Percentiles rank a stretch among this genome's conserved stretches.
These are phyloP conservation scores for Cucumis hystrix DNA, from an alignment of 306 rosid species.

Conservation along the genomic window DNA sequence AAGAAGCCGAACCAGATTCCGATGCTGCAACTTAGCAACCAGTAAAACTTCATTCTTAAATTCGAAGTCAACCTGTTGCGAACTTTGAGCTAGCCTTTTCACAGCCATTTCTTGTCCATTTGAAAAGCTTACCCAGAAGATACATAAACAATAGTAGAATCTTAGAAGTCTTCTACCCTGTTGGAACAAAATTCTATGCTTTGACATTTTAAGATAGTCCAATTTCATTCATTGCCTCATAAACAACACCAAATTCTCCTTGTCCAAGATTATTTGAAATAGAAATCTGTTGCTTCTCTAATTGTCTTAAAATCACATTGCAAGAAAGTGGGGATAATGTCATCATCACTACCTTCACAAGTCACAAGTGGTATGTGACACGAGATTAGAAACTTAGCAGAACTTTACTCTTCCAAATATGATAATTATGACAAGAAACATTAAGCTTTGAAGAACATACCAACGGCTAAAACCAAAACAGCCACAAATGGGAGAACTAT, in stretches of 20 bases:
- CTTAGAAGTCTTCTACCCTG: not conserved
- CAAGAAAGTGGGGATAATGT: not conserved
- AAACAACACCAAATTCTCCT: conserved; percentile 11
- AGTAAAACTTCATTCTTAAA: conserved; percentile 6
- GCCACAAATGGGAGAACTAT: not conserved
- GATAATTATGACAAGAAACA: not conserved
- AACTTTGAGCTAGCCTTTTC: not conserved
- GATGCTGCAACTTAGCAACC: conserved; percentile 5
- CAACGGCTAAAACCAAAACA: not conserved
- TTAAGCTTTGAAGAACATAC: not conserved
- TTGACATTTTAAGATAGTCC: not conserved
- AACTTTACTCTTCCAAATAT: not conserved
- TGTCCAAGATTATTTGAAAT: conserved; percentile 11
- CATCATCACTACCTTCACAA: conserved; percentile 2
- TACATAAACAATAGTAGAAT: not conserved
- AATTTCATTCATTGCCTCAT: not conserved
- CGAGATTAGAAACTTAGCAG: not conserved
- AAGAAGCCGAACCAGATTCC: conserved; percentile 3
- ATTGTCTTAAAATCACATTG: conserved; percentile 1
- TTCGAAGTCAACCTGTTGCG: not conserved
- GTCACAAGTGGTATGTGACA: not conserved
- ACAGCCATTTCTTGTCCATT: conserved; percentile 8
- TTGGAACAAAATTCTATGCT: not conserved
- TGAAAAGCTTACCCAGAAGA: not conserved
- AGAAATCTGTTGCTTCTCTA: conserved; percentile 1